A percentile compares a stretch with the other conserved stretches of the same genome.
phyloP scores from a whole-genome alignment of 2,329 filamentous ascomycete genomes.

The Beauveria caledonica region DNA sequence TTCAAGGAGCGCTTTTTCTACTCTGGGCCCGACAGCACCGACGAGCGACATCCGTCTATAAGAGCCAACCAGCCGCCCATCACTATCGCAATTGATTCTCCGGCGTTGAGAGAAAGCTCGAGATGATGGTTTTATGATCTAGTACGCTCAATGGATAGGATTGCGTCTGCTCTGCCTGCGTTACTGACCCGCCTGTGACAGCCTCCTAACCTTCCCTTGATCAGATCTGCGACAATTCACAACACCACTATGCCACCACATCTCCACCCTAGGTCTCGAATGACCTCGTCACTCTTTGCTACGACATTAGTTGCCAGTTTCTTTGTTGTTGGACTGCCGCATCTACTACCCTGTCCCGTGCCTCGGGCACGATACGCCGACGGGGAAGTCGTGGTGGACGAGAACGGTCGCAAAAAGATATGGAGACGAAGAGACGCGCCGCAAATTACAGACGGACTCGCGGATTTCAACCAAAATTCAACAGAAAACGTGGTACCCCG shows the following conservation, averaged over 20 bases:
- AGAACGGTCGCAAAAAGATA: slow-evolving; percentile 36
- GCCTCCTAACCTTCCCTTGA: background rate
- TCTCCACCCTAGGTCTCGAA: slow-evolving; percentile 86
- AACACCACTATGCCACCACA: slow-evolving; percentile 63
- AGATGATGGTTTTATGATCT: slow-evolving; percentile 16
- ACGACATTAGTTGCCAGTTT: slow-evolving; percentile 87
- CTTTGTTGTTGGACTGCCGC: slow-evolving; percentile 83
- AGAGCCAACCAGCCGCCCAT: background rate
- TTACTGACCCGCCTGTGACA: slow-evolving; percentile 3
- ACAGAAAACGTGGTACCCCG: slow-evolving; percentile 21
- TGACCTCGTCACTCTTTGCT: slow-evolving; percentile 90
- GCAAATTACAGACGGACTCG: slow-evolving; percentile 38
- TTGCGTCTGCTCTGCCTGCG: background rate
- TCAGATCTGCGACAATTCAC: slow-evolving; percentile 11
- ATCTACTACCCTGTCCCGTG: slow-evolving; percentile 84
- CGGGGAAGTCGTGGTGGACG: slow-evolving; percentile 42
- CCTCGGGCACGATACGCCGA: slow-evolving; percentile 70
- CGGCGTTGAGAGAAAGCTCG: background rate
- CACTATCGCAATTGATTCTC: background rate
- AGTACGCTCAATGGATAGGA: slow-evolving; percentile 14
- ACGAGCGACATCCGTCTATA: background rate
- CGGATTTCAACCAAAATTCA: slow-evolving; percentile 36
- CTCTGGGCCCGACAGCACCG: background rate
- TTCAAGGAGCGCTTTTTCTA: slow-evolving; percentile 1
- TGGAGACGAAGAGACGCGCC: slow-evolving; percentile 31